A percentile compares a stretch with the other conserved stretches of the same genome.
Evolutionary conservation across 805 yeast species (phyloP).

Genomic region (Schizosaccharomyces osmophilus): DNA sequence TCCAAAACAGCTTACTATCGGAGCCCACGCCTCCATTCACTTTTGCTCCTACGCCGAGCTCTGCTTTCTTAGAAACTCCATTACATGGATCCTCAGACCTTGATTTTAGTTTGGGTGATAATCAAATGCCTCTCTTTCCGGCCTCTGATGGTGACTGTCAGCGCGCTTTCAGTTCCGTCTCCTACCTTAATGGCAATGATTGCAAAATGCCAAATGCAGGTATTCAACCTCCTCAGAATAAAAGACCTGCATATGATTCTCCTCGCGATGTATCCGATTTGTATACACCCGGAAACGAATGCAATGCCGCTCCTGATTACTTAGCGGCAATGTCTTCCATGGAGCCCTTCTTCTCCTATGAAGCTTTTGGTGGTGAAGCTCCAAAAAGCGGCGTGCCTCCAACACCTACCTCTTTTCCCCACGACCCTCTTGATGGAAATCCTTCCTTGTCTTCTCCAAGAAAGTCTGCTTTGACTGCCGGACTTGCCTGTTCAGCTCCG

Average conservation of each 20-base stretch:
- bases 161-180: not conserved
- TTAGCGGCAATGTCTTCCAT: not conserved
- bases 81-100: not conserved
- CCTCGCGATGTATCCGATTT: too few species aligned
- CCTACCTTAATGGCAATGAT: not conserved
- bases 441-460: not conserved
- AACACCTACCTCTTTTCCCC: too few species aligned
- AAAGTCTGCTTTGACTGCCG: not conserved
- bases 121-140: not conserved
- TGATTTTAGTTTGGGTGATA: not conserved
- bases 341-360: not conserved
- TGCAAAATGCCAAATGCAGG: not conserved
- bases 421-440: too few species aligned
- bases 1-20: not conserved
- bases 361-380: not conserved
- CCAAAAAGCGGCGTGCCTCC: too few species aligned
- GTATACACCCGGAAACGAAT: too few species aligned
- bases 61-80: not conserved
- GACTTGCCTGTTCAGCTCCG: not conserved
- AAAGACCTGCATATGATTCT: too few species aligned
- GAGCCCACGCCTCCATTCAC: not conserved
- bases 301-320: not conserved
- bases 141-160: not conserved
- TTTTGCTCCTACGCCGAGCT: not conserved
- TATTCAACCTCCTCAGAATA: not conserved